These are phyloP conservation scores for Nephelium lappaceum DNA, from an alignment of 345 rosid genomes.

Conservation along the genomic window DNA sequence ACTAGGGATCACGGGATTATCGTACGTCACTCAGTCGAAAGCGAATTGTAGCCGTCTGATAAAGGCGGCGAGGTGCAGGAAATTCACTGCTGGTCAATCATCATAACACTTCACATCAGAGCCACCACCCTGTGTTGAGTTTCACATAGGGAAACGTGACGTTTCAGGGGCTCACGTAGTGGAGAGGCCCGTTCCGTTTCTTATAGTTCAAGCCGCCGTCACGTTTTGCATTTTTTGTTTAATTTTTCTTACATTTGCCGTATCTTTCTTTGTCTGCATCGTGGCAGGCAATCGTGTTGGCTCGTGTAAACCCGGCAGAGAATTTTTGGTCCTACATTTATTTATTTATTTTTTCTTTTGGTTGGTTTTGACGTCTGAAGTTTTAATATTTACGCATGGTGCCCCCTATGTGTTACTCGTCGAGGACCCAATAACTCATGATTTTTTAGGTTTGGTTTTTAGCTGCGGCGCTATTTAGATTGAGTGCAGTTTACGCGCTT, in stretches of 20 bases:
- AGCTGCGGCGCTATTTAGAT: neutral
- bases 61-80: constrained; percentile 19
- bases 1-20: neutral
- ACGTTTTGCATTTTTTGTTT: neutral
- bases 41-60: constrained; percentile 28
- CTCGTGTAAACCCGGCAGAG: constrained; percentile 39
- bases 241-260: neutral
- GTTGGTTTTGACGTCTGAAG: neutral
- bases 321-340: constrained; percentile 6
- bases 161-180: neutral
- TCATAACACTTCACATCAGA: constrained; percentile 17
- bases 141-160: neutral
- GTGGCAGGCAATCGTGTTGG: constrained; percentile 46
- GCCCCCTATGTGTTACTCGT: neutral
- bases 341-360: neutral
- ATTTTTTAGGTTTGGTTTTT: neutral
- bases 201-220: constrained; percentile 19
- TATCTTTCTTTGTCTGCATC: constrained; percentile 38
- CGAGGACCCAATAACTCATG: constrained; percentile 28
- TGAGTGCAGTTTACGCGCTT: neutral
- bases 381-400: constrained; percentile 10
- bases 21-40: constrained; percentile 6
- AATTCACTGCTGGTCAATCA: constrained; percentile 18
- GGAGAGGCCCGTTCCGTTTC: constrained; percentile 4
- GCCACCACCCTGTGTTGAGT: neutral